phyloP scores from a whole-genome alignment of 2,329 filamentous ascomycete species.

The Aspergillus carbonarius region DNA sequence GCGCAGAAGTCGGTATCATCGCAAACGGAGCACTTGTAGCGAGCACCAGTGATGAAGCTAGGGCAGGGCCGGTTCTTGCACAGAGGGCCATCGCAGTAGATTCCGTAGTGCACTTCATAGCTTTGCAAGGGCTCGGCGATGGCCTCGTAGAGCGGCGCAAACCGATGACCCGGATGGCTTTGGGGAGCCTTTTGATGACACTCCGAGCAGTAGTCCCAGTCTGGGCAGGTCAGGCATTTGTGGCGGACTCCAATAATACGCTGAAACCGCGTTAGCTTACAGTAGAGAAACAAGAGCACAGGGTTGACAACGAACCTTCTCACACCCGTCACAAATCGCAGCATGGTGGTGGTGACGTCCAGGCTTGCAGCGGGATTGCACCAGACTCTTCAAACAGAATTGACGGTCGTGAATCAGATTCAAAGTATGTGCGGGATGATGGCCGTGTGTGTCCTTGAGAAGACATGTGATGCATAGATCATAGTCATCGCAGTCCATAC shows the following conservation, averaged over 20 bases:
- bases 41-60: conserved; percentile 72
- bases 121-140: conserved; percentile 48
- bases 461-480: conserved; percentile 89
- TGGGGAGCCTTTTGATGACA: conserved; percentile 68
- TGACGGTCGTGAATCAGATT: conserved; percentile 52
- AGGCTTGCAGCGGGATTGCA: conserved; percentile 68
- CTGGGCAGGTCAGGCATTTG: conserved; percentile 95
- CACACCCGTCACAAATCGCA: conserved; percentile 92
- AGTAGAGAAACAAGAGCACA: background rate
- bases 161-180: conserved; percentile 80
- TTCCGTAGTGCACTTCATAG: conserved; percentile 68
- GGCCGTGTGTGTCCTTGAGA: conserved; percentile 72
- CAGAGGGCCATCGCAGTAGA: conserved; percentile 92
- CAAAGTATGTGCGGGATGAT: conserved; percentile 86
- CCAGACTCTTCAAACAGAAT: conserved; percentile 59
- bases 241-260: conserved; percentile 85
- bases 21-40: conserved; percentile 97
- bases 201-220: conserved; percentile 89
- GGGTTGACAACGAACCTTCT: conserved; percentile 54
- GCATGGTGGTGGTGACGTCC: conserved; percentile 81
- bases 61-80: conserved; percentile 58
- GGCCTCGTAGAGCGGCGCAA: conserved; percentile 81
- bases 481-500: conserved; percentile 80
- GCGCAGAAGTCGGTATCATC: conserved; percentile 94
- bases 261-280: conserved; percentile 39